Conservation (phyloP, 2,329 filamentous ascomycete species). For the Periconia sp. region DNA sequence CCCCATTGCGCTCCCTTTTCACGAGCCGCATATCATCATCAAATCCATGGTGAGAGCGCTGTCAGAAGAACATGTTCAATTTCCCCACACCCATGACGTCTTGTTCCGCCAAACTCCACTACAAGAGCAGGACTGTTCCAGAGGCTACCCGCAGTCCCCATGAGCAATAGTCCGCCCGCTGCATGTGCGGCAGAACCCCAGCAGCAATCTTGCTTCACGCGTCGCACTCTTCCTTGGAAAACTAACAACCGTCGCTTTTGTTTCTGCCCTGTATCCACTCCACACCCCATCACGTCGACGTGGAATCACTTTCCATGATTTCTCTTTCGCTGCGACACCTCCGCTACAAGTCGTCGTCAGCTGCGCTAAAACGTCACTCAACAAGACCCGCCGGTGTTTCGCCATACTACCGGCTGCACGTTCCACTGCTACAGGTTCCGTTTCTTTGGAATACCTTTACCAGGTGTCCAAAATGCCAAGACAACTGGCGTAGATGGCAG, state of each 20-base stretch:
- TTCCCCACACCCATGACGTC: not conserved
- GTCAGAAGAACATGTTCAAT: no score
- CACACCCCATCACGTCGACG: not conserved
- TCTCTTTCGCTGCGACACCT: not conserved
- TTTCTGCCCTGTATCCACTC: not conserved
- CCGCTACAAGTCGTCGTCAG: slow-evolving; percentile 8
- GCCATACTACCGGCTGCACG: not conserved
- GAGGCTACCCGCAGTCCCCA: not conserved
- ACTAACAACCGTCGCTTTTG: no score
- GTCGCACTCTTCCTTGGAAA: not conserved
- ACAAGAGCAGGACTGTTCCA: not conserved
- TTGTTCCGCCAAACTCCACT: not conserved
- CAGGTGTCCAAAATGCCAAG: not conserved
- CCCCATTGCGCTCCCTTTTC: not conserved
- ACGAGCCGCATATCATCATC: not conserved
- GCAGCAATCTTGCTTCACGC: no score
- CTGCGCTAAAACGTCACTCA: not conserved
- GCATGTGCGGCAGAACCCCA: no score
- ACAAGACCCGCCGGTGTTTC: not conserved
- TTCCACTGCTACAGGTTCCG: not conserved
- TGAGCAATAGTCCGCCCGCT: not conserved
- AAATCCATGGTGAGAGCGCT: no score
- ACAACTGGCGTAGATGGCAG: no score
- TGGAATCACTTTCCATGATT: not conserved
- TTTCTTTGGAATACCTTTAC: not conserved